A percentile compares a stretch with the other conserved stretches of the same genome.
Conservation (phyloP, 2,329 filamentous ascomycete species). For the Passalora sequoiae region DNA sequence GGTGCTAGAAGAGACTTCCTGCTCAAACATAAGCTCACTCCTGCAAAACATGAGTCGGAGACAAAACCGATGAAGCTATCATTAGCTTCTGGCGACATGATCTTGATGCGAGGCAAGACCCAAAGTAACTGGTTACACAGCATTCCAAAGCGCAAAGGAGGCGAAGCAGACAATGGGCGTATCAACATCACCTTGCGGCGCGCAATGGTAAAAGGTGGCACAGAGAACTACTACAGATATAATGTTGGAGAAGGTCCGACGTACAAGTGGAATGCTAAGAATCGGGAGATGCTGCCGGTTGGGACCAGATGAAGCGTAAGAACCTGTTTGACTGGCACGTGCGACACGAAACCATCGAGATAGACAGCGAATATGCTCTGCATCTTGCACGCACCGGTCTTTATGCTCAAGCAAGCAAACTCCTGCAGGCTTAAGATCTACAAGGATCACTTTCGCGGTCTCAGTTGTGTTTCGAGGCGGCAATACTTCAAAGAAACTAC, state of each 20-base stretch:
- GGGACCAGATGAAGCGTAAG: not conserved
- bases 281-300: slow-evolving; percentile 46
- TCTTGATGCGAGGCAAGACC: slow-evolving; percentile 71
- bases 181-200: slow-evolving; percentile 73
- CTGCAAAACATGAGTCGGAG: slow-evolving; percentile 35
- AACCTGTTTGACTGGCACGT: too few species aligned
- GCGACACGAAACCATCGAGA: too few species aligned
- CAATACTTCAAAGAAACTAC: too few species aligned
- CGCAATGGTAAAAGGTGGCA: slow-evolving; percentile 66
- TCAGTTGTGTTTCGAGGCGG: too few species aligned
- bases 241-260: slow-evolving; percentile 67
- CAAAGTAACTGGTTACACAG: slow-evolving; percentile 73
- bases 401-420: too few species aligned
- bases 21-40: slow-evolving; percentile 68
- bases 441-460: too few species aligned
- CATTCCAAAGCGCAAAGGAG: slow-evolving; percentile 67
- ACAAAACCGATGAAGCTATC: slow-evolving; percentile 46
- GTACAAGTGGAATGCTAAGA: slow-evolving; percentile 60
- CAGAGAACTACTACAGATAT: slow-evolving; percentile 79
- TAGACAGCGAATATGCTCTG: too few species aligned
- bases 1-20: slow-evolving; percentile 70
- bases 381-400: too few species aligned
- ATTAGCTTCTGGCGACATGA: slow-evolving; percentile 67
- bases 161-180: slow-evolving; percentile 56
- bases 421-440: too few species aligned